These are phyloP conservation scores for Cocos nucifera DNA, from an alignment of 176 grass and related monocot species.

Conservation along the genomic window DNA sequence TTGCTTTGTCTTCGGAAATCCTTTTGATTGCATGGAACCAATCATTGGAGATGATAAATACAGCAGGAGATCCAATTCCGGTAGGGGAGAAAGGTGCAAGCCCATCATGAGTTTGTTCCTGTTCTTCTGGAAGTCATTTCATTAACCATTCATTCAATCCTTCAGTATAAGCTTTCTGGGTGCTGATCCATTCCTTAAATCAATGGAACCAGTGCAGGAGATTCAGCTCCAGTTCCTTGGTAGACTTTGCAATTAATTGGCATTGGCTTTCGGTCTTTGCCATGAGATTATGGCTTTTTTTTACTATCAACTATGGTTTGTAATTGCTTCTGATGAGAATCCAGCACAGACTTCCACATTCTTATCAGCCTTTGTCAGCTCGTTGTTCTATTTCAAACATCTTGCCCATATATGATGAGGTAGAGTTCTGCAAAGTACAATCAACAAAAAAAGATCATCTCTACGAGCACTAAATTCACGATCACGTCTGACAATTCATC, in stretches of 20 bases:
- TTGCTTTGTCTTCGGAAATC: slow-evolving; percentile 42
- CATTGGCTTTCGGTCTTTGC: slow-evolving; percentile 38
- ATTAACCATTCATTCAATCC: slow-evolving; percentile 63
- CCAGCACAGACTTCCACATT: slow-evolving; percentile 43
- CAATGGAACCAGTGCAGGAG: slow-evolving; percentile 56
- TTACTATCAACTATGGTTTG: slow-evolving; percentile 19
- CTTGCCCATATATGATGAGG: too few species aligned
- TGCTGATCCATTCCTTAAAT: slow-evolving; percentile 61
- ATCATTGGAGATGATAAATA: slow-evolving; percentile 66
- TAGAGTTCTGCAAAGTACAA: too few species aligned
- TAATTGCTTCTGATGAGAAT: too few species aligned
- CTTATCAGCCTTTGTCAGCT: slow-evolving; percentile 34
- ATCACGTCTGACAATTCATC: too few species aligned
- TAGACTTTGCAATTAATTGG: slow-evolving; percentile 12
- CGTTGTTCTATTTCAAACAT: too few species aligned
- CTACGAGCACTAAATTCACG: too few species aligned
- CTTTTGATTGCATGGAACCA: slow-evolving; percentile 55
- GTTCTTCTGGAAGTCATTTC: slow-evolving; percentile 57
- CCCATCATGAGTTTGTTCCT: slow-evolving; percentile 46
- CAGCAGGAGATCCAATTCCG: slow-evolving; percentile 31
- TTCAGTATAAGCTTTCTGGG: slow-evolving; percentile 53
- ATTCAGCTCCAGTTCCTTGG: slow-evolving; percentile 56
- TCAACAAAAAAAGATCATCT: too few species aligned
- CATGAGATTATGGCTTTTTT: slow-evolving; percentile 27
- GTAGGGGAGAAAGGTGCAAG: slow-evolving; percentile 71